These are phyloP conservation scores for Ceratocystis lukuohia DNA, from an alignment of 2,329 filamentous ascomycete genomes.

Conservation along the genomic window DNA sequence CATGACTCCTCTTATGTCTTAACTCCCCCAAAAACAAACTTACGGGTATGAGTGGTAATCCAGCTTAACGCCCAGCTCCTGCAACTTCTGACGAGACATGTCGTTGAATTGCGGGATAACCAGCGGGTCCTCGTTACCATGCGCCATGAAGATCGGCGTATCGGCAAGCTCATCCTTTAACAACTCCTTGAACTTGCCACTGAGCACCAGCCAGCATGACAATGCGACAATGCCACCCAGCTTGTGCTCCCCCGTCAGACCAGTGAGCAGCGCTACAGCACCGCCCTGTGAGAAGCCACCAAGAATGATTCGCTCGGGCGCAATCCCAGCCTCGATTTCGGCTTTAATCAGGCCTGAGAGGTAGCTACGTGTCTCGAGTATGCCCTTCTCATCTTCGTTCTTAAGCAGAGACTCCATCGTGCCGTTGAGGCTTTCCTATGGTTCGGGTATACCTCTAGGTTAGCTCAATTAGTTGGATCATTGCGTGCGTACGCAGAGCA, in stretches of 20 bases:
- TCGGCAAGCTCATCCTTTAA: constrained; percentile 38
- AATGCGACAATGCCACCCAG: constrained; percentile 80
- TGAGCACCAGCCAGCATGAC: constrained; percentile 66
- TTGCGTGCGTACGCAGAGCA: too few relatives aligned
- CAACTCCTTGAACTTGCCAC: constrained; percentile 32
- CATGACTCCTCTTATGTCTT: neutral
- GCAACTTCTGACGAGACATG: constrained; percentile 52
- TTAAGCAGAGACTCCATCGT: constrained; percentile 25
- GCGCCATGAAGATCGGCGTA: constrained; percentile 78
- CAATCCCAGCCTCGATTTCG: constrained; percentile 70
- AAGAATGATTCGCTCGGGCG: constrained; percentile 68
- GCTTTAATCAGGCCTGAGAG: constrained; percentile 66
- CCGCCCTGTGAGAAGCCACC: constrained; percentile 81
- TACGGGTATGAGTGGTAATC: constrained; percentile 64
- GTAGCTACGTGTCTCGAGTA: constrained; percentile 58
- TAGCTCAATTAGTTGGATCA: too few relatives aligned
- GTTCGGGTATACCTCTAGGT: too few relatives aligned
- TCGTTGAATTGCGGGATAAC: constrained; percentile 57
- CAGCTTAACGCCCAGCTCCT: constrained; percentile 57
- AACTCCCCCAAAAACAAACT: constrained; percentile 24
- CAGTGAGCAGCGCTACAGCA: constrained; percentile 71
- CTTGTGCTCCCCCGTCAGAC: constrained; percentile 58
- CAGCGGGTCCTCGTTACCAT: constrained; percentile 65
- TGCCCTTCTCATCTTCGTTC: constrained; percentile 56
- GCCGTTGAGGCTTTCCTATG: constrained; percentile 25